Evolutionary conservation across 495 filamentous ascomycete genomes (phyloP).

Genomic region (Trichocladium antarcticum): DNA sequence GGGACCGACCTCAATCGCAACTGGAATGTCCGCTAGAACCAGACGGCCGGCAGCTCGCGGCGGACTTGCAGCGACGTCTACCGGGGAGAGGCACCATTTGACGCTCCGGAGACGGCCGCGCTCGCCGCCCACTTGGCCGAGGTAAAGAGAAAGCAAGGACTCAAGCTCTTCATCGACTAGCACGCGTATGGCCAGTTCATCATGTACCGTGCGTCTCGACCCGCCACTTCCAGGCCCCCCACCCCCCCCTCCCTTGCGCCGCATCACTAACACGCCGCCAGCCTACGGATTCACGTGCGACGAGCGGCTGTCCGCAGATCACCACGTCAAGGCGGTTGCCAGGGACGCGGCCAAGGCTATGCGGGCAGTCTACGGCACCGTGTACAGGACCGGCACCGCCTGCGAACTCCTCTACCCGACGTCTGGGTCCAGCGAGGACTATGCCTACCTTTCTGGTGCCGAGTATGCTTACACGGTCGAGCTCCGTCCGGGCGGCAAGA

Average conservation of each 20-base stretch:
- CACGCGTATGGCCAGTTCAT: slow-evolving; percentile 47
- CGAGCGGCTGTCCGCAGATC: background rate
- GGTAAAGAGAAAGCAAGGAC: slow-evolving; percentile 33
- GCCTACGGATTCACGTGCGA: slow-evolving; percentile 3
- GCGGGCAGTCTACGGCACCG: background rate
- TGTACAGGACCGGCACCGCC: slow-evolving; percentile 3
- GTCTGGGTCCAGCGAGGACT: slow-evolving; percentile 2
- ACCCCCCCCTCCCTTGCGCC: background rate
- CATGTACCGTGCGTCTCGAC: slow-evolving; percentile 23
- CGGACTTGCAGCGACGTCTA: slow-evolving; percentile 30
- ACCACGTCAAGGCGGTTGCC: background rate
- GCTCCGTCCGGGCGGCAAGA: background rate
- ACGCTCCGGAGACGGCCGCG: slow-evolving; percentile 41
- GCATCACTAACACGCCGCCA: background rate
- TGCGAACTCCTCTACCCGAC: slow-evolving; percentile 6
- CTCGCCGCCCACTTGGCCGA: slow-evolving; percentile 32
- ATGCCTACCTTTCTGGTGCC: background rate
- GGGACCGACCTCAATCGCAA: slow-evolving; percentile 57
- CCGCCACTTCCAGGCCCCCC: too few species aligned
- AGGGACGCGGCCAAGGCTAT: background rate
- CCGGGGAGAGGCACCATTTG: slow-evolving; percentile 29
- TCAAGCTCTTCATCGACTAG: slow-evolving; percentile 51
- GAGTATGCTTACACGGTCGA: slow-evolving; percentile 3
- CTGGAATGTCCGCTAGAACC: slow-evolving; percentile 45
- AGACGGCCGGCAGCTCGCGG: slow-evolving; percentile 39